Evolutionary conservation across 2,329 filamentous ascomycete species (phyloP), one percentile per base, ranked within the genome.

Genomic region (Lecanosticta acicola): DNA sequence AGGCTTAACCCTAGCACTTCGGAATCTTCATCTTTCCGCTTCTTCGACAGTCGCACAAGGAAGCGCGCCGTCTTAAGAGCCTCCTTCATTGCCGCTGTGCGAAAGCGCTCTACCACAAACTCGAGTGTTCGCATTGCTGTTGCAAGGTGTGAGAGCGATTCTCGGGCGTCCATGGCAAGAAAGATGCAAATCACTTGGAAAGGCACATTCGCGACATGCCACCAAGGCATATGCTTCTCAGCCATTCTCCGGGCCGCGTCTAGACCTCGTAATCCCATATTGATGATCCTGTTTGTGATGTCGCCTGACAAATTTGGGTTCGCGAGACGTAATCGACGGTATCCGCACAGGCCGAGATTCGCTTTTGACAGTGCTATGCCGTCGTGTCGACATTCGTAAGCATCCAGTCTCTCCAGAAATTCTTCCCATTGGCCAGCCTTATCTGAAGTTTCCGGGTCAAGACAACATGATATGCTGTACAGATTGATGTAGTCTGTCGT

Each of bases 171-270:
- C 39, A 80, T 76, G 0, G 74, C 75, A 1, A 81, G 64, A 3
- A 80, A 62, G 0, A 77, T 68, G 48, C 77, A 80, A 21, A 80
- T 68, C 0, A 77, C 71, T 43, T 80, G 78, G 49, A 81, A 81
- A 0, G 78, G 78, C 0, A 80, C 74, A 39, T 81, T 80, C 20
- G 75, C 76, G 37, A 77, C 71, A 46, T 81, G 77, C 53, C 80
- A 78, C 78, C 78, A 81, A 0, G 77, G 77, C 2, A 67, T 66
- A 10, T 66, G 65, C 8, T 63, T 60, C 2, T 68, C 64, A 0
- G 75, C 63, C 57, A 79, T 71, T 4, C 59, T 60, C 4, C 70
- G 66, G 0, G 77, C 74, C 0, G 74, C 73, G 17, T 66, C 63
- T 8, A 80, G 68, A 0, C 71, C 75, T 17, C 60, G 63, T 2